A percentile compares a stretch with the other conserved stretches of the same genome.
phyloP scores from a whole-genome alignment of 2,329 filamentous ascomycete genomes.

The Westerdykella aurantiaca region DNA sequence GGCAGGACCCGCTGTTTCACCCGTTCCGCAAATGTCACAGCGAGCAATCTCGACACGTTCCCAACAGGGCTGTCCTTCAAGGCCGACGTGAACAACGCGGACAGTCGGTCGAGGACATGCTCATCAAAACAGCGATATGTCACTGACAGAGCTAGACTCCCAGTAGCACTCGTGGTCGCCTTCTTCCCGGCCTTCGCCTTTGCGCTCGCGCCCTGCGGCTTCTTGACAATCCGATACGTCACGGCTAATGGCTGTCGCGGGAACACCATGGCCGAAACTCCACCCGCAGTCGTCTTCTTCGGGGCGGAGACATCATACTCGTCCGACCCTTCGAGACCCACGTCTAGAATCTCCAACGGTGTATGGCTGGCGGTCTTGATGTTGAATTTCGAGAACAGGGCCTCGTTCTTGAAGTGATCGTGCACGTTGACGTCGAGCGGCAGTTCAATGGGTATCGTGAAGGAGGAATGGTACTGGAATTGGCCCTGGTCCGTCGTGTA shows the following conservation, averaged over 20 bases:
- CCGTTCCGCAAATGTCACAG: slow-evolving; percentile 45
- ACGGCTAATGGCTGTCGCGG: slow-evolving; percentile 75
- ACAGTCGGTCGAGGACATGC: slow-evolving; percentile 54
- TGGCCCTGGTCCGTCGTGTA: slow-evolving; percentile 64
- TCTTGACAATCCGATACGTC: slow-evolving; percentile 69
- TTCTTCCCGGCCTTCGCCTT: slow-evolving; percentile 18
- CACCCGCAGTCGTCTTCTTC: slow-evolving; percentile 33
- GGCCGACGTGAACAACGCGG: slow-evolving; percentile 42
- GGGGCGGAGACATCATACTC: slow-evolving; percentile 60
- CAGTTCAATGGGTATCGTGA: slow-evolving; percentile 64
- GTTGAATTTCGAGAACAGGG: slow-evolving; percentile 83
- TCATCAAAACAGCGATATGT: slow-evolving; percentile 72
- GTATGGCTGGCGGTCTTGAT: slow-evolving; percentile 73
- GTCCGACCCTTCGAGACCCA: slow-evolving; percentile 64
- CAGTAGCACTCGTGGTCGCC: slow-evolving; percentile 32
- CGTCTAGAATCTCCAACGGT: slow-evolving; percentile 68
- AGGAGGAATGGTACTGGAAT: slow-evolving; percentile 59
- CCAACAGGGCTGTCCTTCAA: slow-evolving; percentile 45
- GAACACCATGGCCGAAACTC: slow-evolving; percentile 57
- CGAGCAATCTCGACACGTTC: slow-evolving; percentile 46
- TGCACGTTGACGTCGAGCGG: slow-evolving; percentile 94
- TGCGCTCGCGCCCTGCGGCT: slow-evolving; percentile 27
- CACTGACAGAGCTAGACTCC: slow-evolving; percentile 59
- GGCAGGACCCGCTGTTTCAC: slow-evolving; percentile 44
- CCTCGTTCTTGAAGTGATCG: slow-evolving; percentile 81